phyloP scores from a whole-genome alignment of 768 basidiomycete genomes.

The Calvatia gigantea region DNA sequence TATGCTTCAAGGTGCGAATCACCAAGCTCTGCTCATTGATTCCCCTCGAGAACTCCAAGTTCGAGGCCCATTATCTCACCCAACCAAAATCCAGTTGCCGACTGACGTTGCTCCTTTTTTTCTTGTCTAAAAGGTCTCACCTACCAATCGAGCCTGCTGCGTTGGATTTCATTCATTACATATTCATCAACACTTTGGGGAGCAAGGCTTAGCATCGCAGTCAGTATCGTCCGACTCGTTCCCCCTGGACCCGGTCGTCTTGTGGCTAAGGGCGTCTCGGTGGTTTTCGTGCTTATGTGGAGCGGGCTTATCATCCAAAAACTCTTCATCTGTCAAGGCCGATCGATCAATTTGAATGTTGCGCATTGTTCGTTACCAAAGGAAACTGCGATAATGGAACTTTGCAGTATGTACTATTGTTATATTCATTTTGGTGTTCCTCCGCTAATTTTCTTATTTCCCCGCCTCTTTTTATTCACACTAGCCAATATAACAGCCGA shows the following conservation, averaged over 20 bases:
- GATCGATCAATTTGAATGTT: background rate
- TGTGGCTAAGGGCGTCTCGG: constrained; percentile 6
- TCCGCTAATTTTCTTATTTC: background rate
- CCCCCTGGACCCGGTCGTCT: constrained; percentile 2
- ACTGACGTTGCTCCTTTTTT: background rate
- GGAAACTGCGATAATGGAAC: constrained; percentile 3
- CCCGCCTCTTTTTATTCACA: too few species aligned
- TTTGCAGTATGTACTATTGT: constrained; percentile 8
- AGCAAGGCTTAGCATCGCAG: constrained; percentile 16
- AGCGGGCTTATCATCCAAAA: constrained; percentile 14
- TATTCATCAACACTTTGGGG: constrained; percentile 9
- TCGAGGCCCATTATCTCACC: background rate
- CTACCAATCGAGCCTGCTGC: background rate
- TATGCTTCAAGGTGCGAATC: constrained; percentile 10
- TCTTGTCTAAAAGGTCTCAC: background rate
- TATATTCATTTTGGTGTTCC: background rate
- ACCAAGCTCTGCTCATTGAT: constrained; percentile 9
- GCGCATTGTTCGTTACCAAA: constrained; percentile 3
- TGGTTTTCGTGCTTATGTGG: constrained; percentile 6
- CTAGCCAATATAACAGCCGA: constrained; percentile 21
- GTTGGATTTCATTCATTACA: background rate
- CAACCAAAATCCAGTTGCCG: background rate
- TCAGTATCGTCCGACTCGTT: constrained; percentile 14
- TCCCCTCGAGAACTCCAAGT: background rate
- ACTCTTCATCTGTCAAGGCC: constrained; percentile 10